Evolutionary conservation across 2,329 filamentous ascomycete species (phyloP).

Genomic region (Nectriaceae sp.): DNA sequence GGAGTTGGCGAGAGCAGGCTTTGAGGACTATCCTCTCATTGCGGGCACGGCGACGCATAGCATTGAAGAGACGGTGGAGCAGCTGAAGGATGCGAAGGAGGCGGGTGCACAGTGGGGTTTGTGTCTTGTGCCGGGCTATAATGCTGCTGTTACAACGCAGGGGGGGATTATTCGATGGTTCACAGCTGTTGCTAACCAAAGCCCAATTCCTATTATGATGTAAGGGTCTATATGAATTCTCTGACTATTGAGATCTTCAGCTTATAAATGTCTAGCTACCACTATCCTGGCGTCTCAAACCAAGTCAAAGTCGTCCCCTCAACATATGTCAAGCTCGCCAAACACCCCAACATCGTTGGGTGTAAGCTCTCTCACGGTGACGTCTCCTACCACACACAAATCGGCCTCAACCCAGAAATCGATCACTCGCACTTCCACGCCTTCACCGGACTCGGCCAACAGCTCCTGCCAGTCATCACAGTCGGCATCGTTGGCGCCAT

Average conservation of each 20-base stretch:
- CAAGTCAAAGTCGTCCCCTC: constrained; percentile 59
- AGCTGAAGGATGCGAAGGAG: constrained; percentile 55
- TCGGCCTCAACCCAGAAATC: constrained; percentile 60
- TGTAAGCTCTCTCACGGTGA: constrained; percentile 71
- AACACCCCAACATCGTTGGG: constrained; percentile 67
- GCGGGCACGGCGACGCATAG: constrained; percentile 62
- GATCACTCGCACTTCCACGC: constrained; percentile 60
- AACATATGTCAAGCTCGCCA: constrained; percentile 57
- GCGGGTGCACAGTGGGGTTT: constrained; percentile 63
- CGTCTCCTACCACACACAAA: constrained; percentile 63
- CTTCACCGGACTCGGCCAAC: constrained; percentile 67
- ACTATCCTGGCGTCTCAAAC: constrained; percentile 69
- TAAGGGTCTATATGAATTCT: constrained; percentile 32
- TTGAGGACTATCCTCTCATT: constrained; percentile 61
- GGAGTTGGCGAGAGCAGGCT: constrained; percentile 57
- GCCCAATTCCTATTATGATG: constrained; percentile 60
- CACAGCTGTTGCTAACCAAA: constrained; percentile 57
- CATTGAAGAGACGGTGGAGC: constrained; percentile 61
- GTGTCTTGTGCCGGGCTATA: constrained; percentile 62
- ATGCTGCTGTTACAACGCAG: constrained; percentile 55
- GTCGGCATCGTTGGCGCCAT: constrained; percentile 63
- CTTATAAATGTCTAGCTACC: constrained; percentile 46
- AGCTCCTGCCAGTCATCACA: constrained; percentile 60
- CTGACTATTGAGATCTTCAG: neutral
- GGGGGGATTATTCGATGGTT: constrained; percentile 61